Evolutionary conservation across 495 filamentous ascomycete genomes (phyloP), one percentile per base, ranked within the genome.

Genomic region (Podospora tetraspora): DNA sequence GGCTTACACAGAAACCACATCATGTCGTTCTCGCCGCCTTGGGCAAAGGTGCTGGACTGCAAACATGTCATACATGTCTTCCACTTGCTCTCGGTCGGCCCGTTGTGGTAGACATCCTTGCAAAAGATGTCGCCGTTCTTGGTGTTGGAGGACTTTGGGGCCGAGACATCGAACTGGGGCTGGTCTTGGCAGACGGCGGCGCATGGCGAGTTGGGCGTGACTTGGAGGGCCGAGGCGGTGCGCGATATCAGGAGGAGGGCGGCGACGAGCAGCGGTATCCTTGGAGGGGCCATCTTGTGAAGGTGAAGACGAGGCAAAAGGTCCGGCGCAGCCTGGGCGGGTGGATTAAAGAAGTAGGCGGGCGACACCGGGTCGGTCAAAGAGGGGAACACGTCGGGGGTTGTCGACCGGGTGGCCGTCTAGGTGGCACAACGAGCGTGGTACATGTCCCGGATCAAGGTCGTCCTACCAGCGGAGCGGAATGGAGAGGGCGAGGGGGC

Each of bases 1-100:
- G 34, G n/a, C 83, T 77, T 75, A 85, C 83, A 85, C 13, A 85
- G 71, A 68, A 84, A 85, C 84, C 82, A 84, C 64, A 74, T 75
- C 62, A 81, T 80, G 69, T 86, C 84, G 57, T 67, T 85, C 75
- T 84, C 82, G 4, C 29, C 62, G 7, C 75, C 78, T 56, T 80
- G 76, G 0, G 78, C 73, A 66, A 80, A 81, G 24, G 75, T 77
- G 74, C 84, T 86, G 21, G 75, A 79, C 69, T 85, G 79, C 37
- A 86, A 73, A 72, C 84, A 86, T 13, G 72, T 81, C 74, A 84
- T 79, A 70, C 84, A 86, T 5, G 68, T 69, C 71, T 82, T 76
- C 68, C 80, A 85, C 69, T 82, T 84, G 66, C 73, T 74, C 10
- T 83, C 83, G 0, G 71, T 43, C 5, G 77, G 71, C 8, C 70